A percentile compares a stretch with the other conserved stretches of the same genome.
Evolutionary conservation across 352 stramenopile species (phyloP).

Genomic region (Phytophthora melonis): DNA sequence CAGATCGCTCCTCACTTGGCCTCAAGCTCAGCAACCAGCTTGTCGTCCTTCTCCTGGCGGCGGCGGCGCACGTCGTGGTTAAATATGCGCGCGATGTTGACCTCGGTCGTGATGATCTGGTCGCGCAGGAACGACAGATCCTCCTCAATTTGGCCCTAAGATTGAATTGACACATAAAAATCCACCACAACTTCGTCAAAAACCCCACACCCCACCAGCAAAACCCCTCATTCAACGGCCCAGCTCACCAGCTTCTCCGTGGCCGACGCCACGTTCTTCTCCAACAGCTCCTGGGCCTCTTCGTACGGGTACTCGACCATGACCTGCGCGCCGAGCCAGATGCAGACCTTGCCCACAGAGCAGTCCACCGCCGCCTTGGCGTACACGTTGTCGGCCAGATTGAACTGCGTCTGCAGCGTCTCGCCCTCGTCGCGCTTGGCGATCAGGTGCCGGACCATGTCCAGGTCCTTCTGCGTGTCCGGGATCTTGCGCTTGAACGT

Average conservation of each 20-base stretch:
- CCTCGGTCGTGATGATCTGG: slow-evolving; percentile 98
- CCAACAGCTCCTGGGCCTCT: slow-evolving; percentile 93
- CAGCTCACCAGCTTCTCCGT: slow-evolving; percentile 71
- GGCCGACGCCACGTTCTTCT: slow-evolving; percentile 76
- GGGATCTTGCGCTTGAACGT: slow-evolving; percentile 93
- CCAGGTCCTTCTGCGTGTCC: slow-evolving; percentile 90
- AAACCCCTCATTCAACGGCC: slow-evolving; percentile 1
- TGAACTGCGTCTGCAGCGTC: slow-evolving; percentile 92
- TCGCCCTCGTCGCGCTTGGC: slow-evolving; percentile 79
- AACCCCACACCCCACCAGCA: background rate
- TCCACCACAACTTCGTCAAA: slow-evolving; percentile 8
- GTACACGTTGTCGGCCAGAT: slow-evolving; percentile 96
- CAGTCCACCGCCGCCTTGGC: slow-evolving; percentile 94
- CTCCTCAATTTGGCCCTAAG: slow-evolving; percentile 81
- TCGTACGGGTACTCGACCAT: slow-evolving; percentile 98
- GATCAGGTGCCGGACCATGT: slow-evolving; percentile 59
- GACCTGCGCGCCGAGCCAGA: slow-evolving; percentile 97
- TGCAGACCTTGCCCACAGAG: slow-evolving; percentile 93
- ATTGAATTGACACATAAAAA: background rate
- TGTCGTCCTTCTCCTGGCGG: slow-evolving; percentile 79
- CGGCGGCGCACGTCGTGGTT: slow-evolving; percentile 96
- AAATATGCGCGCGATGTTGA: slow-evolving; percentile 97
- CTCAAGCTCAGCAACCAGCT: slow-evolving; percentile 67
- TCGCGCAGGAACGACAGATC: slow-evolving; percentile 96
- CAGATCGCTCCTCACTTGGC: slow-evolving; percentile 53